Evolutionary conservation across 768 basidiomycete genomes (phyloP).

Genomic region (Chiua virens): DNA sequence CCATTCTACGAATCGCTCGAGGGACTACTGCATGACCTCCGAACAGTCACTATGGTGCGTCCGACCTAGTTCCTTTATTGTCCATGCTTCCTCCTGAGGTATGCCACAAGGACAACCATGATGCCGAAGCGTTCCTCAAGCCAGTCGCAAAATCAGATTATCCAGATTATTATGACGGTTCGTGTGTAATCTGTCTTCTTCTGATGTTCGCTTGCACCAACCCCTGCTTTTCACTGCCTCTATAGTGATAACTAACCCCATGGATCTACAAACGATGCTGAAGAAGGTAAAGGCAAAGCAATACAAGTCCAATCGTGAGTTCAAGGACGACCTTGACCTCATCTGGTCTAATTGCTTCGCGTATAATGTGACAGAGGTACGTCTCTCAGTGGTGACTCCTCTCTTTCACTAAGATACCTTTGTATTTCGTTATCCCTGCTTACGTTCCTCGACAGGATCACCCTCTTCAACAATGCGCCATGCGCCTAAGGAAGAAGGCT

Average conservation of each 20-base stretch:
- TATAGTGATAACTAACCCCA: slow-evolving; percentile 88
- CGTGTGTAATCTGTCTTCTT: slow-evolving; percentile 26
- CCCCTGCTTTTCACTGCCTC: background rate
- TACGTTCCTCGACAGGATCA: slow-evolving; percentile 58
- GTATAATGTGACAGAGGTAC: slow-evolving; percentile 88
- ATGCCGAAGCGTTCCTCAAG: slow-evolving; percentile 91
- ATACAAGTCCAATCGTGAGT: slow-evolving; percentile 93
- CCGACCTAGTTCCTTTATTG: slow-evolving; percentile 2
- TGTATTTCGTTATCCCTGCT: background rate
- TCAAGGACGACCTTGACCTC: slow-evolving; percentile 90
- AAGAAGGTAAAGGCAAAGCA: slow-evolving; percentile 90
- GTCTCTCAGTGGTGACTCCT: slow-evolving; percentile 29
- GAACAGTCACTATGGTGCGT: slow-evolving; percentile 68
- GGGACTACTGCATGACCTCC: slow-evolving; percentile 81
- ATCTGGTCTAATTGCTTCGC: slow-evolving; percentile 96
- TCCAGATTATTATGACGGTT: slow-evolving; percentile 92
- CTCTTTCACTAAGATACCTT: background rate
- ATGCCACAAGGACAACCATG: slow-evolving; percentile 69
- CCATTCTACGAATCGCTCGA: slow-evolving; percentile 95
- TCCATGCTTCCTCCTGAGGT: slow-evolving; percentile 30
- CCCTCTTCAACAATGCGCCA: slow-evolving; percentile 80
- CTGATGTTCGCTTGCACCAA: slow-evolving; percentile 2
- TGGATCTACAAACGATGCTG: slow-evolving; percentile 93
- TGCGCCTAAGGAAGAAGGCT: slow-evolving; percentile 79
- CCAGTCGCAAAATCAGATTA: slow-evolving; percentile 89